phyloP scores from a whole-genome alignment of 2,329 filamentous ascomycete species.

The Mariannaea sp. region DNA sequence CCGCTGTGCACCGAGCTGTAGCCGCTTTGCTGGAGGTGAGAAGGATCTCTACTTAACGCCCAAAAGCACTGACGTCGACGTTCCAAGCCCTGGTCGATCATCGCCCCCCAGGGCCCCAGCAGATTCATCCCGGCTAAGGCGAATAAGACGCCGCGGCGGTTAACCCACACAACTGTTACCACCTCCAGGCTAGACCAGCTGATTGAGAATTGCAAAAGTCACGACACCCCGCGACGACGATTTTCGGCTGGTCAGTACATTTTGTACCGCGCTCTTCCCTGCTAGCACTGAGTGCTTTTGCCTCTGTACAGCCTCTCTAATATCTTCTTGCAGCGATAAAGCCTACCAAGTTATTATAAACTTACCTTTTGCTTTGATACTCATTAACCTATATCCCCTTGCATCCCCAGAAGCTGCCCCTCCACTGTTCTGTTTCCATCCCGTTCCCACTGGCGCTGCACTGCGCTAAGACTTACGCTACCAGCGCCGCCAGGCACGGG shows the following conservation, averaged over 20 bases:
- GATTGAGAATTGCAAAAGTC: constrained; percentile 39
- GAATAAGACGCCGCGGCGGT: constrained; percentile 44
- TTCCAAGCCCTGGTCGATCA: constrained; percentile 39
- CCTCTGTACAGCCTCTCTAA: background rate
- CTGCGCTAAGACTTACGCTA: constrained; percentile 38
- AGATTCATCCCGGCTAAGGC: constrained; percentile 35
- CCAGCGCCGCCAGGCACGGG: constrained; percentile 39
- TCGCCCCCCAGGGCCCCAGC: constrained; percentile 35
- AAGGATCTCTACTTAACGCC: constrained; percentile 23
- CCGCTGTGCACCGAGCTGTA: constrained; percentile 25
- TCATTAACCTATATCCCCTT: constrained; percentile 9
- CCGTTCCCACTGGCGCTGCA: constrained; percentile 31
- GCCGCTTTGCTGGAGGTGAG: constrained; percentile 25
- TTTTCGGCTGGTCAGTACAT: constrained; percentile 33
- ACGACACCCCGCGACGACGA: constrained; percentile 36
- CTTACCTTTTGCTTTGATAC: constrained; percentile 17
- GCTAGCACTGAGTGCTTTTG: constrained; percentile 26
- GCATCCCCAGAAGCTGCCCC: constrained; percentile 10
- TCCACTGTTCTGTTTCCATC: constrained; percentile 23
- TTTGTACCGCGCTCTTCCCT: constrained; percentile 32
- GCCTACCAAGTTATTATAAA: constrained; percentile 10
- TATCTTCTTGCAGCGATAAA: constrained; percentile 8
- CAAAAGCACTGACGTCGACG: constrained; percentile 35
- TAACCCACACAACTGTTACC: constrained; percentile 36
- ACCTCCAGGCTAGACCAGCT: constrained; percentile 37